A percentile compares a stretch with the other conserved stretches of the same genome.
These are phyloP conservation scores for Microbotryomycetes sp. DNA, from an alignment of 1,284 basidiomycete genomes.

Conservation along the genomic window DNA sequence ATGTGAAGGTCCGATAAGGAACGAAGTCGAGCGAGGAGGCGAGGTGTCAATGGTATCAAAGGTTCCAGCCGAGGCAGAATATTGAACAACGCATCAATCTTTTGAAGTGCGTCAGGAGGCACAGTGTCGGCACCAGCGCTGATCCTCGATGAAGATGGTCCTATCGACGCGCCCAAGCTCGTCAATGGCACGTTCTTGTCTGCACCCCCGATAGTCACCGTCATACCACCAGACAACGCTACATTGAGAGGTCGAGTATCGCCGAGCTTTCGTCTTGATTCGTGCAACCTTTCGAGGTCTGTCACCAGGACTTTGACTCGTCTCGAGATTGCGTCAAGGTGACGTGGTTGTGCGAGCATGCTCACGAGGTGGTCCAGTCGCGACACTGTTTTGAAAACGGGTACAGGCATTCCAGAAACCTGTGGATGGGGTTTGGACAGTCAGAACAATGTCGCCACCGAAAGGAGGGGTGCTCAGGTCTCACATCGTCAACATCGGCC, in stretches of 20 bases:
- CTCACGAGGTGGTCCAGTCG: constrained; percentile 78
- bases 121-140: constrained; percentile 39
- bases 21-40: constrained; percentile 78
- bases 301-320: constrained; percentile 86
- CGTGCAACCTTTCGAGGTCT: constrained; percentile 80
- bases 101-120: constrained; percentile 52
- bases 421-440: constrained; percentile 31
- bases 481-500: constrained; percentile 37
- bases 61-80: constrained; percentile 73
- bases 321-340: constrained; percentile 92
- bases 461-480: neutral
- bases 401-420: constrained; percentile 54
- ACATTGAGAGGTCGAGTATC: constrained; percentile 37
- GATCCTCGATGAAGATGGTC: no score
- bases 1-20: constrained; percentile 77
- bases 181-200: constrained; percentile 33
- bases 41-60: constrained; percentile 79
- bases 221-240: constrained; percentile 44
- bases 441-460: neutral
- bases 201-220: constrained; percentile 21
- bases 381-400: constrained; percentile 70
- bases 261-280: constrained; percentile 45
- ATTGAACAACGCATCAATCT: constrained; percentile 54
- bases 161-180: constrained; percentile 34
- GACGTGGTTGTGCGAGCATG: constrained; percentile 86